phyloP scores from a whole-genome alignment of 352 stramenopile genomes.

The Stramenopiles sp. region DNA sequence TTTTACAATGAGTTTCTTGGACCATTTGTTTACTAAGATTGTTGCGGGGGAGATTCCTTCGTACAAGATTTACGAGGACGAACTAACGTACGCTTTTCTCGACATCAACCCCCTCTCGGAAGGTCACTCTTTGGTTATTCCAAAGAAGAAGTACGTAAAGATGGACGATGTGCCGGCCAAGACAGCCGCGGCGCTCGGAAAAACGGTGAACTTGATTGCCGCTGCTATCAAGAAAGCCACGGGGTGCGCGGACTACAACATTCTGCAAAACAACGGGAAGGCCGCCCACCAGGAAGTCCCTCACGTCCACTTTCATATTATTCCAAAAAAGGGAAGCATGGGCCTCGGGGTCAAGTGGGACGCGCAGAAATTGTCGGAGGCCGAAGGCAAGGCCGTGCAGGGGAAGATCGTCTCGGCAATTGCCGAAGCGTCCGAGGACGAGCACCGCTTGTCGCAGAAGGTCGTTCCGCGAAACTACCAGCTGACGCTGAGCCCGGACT shows the following conservation, averaged over 20 bases:
- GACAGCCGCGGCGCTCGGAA: too few relatives aligned
- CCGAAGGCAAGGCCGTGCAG: too few relatives aligned
- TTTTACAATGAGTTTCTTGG: too few relatives aligned
- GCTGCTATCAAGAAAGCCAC: neutral
- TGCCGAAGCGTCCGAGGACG: too few relatives aligned
- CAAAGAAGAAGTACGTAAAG: too few relatives aligned
- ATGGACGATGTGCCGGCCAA: too few relatives aligned
- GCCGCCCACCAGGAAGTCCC: neutral
- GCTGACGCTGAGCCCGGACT: too few relatives aligned
- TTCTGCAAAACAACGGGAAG: conserved; percentile 10
- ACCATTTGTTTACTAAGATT: conserved; percentile 58
- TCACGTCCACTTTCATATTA: conserved; percentile 6
- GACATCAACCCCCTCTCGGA: conserved; percentile 44
- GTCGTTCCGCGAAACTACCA: too few relatives aligned
- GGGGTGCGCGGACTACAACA: neutral
- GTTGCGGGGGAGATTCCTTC: conserved; percentile 42
- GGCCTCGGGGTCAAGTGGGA: neutral
- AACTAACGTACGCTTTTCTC: conserved; percentile 52
- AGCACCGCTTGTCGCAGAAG: too few relatives aligned
- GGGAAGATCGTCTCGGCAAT: too few relatives aligned
- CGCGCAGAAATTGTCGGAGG: too few relatives aligned
- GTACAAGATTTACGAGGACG: conserved; percentile 60
- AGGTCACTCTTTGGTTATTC: conserved; percentile 43
- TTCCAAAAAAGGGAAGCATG: neutral
- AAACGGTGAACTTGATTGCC: too few relatives aligned